Evolutionary conservation across 352 stramenopile genomes (phyloP).

Genomic region (Phytophthora megakarya): DNA sequence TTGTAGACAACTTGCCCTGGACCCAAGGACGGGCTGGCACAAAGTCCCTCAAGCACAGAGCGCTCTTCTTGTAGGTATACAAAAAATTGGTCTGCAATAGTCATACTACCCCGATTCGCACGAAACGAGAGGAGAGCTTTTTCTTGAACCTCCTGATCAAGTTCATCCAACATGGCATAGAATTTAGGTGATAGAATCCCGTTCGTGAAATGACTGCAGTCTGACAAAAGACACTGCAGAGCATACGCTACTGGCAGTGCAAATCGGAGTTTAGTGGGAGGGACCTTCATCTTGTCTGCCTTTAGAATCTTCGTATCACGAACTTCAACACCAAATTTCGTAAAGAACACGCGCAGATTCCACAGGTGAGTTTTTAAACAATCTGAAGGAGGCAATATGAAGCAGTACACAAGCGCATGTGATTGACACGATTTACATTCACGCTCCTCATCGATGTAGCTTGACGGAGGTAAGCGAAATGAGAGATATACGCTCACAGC

Average conservation of each 20-base stretch:
- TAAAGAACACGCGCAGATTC: slow-evolving; percentile 53
- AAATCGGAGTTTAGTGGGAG: slow-evolving; percentile 13
- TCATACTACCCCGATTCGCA: slow-evolving; percentile 14
- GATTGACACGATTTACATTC: slow-evolving; percentile 43
- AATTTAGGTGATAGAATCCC: slow-evolving; percentile 43
- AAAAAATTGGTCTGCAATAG: slow-evolving; percentile 44
- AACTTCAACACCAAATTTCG: slow-evolving; percentile 52
- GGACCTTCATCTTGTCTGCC: slow-evolving; percentile 6
- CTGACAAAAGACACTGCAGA: slow-evolving; percentile 54
- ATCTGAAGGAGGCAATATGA: slow-evolving; percentile 29
- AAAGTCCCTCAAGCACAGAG: slow-evolving; percentile 31
- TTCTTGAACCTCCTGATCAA: slow-evolving; percentile 49
- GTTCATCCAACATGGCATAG: slow-evolving; percentile 36
- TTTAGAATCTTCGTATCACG: slow-evolving; percentile 46
- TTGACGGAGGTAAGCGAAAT: slow-evolving; percentile 45
- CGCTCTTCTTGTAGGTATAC: slow-evolving; percentile 42
- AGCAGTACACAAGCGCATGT: slow-evolving; percentile 44
- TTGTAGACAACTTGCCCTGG: slow-evolving; percentile 52
- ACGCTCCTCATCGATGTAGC: slow-evolving; percentile 39
- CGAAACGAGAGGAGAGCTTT: slow-evolving; percentile 51
- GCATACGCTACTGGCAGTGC: slow-evolving; percentile 49
- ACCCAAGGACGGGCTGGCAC: slow-evolving; percentile 23
- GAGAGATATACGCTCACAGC: slow-evolving; percentile 41
- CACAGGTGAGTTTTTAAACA: slow-evolving; percentile 32
- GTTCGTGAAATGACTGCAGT: slow-evolving; percentile 55